Percentiles rank a stretch among this genome's conserved stretches.
Evolutionary conservation across 805 yeast genomes (phyloP).

Genomic region (Kuraishia hungarica): DNA sequence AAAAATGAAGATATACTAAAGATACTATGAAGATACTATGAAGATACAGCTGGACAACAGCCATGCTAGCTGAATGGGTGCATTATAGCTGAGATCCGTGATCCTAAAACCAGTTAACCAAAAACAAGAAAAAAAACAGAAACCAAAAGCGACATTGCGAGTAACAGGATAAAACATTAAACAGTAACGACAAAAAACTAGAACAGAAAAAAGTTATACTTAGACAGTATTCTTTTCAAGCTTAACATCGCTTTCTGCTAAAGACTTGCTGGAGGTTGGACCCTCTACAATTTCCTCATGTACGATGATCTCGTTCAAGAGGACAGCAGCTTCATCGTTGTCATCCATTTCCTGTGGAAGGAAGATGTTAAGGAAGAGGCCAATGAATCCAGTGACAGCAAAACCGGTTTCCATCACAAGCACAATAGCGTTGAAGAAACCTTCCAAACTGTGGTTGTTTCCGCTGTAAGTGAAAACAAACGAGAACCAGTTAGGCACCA

Average conservation of each 20-base stretch:
- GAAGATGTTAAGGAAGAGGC: constrained; percentile 38
- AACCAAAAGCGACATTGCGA: neutral
- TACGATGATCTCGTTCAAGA: constrained; percentile 1
- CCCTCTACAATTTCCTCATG: constrained; percentile 1
- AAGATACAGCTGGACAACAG: neutral
- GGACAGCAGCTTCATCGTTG: constrained; percentile 27
- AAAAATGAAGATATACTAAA: too few species aligned
- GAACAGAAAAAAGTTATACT: neutral
- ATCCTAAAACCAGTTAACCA: neutral
- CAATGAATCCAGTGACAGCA: constrained; percentile 46
- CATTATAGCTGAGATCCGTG: neutral
- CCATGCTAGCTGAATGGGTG: neutral
- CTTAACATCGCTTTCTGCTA: constrained; percentile 1
- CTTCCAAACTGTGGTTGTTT: constrained; percentile 30
- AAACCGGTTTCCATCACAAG: constrained; percentile 52
- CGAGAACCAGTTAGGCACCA: constrained; percentile 38
- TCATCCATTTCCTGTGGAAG: constrained; percentile 43
- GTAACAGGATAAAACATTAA: neutral
- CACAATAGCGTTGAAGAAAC: constrained; percentile 43
- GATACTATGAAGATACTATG: neutral
- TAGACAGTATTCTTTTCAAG: constrained; percentile 1
- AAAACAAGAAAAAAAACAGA: neutral
- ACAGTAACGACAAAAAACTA: neutral
- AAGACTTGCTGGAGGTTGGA: neutral
- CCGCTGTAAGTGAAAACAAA: constrained; percentile 43